These are phyloP conservation scores for Annulohypoxylon nitens DNA, from an alignment of 495 filamentous ascomycete species.

Conservation along the genomic window DNA sequence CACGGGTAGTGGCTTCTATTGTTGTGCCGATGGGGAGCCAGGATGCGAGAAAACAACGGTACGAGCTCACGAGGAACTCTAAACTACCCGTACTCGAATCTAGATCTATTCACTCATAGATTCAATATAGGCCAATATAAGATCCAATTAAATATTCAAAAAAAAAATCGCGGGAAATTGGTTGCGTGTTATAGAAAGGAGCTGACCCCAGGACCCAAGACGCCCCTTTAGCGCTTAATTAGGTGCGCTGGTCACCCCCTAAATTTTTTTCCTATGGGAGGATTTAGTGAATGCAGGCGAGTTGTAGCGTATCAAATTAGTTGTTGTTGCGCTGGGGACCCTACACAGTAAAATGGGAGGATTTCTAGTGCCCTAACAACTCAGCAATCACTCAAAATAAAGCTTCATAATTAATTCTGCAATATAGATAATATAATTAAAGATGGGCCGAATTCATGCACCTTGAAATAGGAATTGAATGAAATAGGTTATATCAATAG, in stretches of 20 bases:
- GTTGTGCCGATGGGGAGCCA: not conserved
- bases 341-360: no score
- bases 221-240: not conserved
- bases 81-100: not conserved
- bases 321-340: no score
- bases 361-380: no score
- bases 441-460: no score
- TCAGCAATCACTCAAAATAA: no score
- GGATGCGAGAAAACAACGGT: not conserved
- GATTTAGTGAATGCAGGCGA: no score
- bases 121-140: not conserved
- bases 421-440: no score
- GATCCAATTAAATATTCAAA: not conserved
- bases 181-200: not conserved
- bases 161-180: conserved; percentile 5
- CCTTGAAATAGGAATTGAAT: no score
- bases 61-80: not conserved
- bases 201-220: not conserved
- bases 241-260: not conserved
- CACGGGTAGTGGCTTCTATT: conserved; percentile 3
- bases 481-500: no score
- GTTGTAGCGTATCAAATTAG: no score
- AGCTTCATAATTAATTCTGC: no score
- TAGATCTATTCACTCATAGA: not conserved
- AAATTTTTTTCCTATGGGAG: no score